Conservation (phyloP, 2,329 filamentous ascomycete genomes). For the Pleurostoma richardsiae region DNA sequence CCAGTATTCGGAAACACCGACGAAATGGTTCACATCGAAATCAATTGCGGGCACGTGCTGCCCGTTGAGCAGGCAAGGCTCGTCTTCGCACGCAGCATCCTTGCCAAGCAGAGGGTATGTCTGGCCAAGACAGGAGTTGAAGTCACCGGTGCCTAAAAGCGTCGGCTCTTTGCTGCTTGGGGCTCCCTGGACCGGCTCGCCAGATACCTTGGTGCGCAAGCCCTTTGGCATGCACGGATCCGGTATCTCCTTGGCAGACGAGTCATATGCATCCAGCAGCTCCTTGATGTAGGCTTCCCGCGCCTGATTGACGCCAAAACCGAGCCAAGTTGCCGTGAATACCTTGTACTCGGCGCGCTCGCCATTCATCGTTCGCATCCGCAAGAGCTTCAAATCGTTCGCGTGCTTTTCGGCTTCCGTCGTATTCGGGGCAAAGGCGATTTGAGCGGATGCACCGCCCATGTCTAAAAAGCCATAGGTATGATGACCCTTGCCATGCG, state of each 20-base stretch:
- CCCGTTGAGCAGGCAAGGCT: constrained; percentile 85
- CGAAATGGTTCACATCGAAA: constrained; percentile 95
- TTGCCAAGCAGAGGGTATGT: constrained; percentile 88
- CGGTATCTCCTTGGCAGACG: constrained; percentile 61
- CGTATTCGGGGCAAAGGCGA: constrained; percentile 90
- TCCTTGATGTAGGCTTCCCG: constrained; percentile 77
- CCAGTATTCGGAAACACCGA: constrained; percentile 98
- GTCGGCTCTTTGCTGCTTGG: constrained; percentile 34
- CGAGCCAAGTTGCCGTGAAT: constrained; percentile 94
- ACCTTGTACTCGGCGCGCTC: constrained; percentile 75
- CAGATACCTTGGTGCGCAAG: constrained; percentile 68
- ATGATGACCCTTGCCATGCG: constrained; percentile 81
- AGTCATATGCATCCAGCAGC: constrained; percentile 63
- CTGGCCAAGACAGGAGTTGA: constrained; percentile 74
- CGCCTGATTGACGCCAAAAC: constrained; percentile 94
- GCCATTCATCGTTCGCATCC: constrained; percentile 80
- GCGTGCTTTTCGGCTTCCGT: constrained; percentile 89
- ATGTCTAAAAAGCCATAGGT: constrained; percentile 98
- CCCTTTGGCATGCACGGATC: constrained; percentile 88
- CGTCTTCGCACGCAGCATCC: constrained; percentile 74
- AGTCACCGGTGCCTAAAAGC: constrained; percentile 79
- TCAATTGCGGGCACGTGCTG: constrained; percentile 93
- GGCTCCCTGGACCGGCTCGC: constrained; percentile 42
- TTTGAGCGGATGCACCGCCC: constrained; percentile 96
- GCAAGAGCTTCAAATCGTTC: constrained; percentile 79